Conservation (phyloP, 768 basidiomycete genomes). For the Trichaptum fuscoviolaceum region DNA sequence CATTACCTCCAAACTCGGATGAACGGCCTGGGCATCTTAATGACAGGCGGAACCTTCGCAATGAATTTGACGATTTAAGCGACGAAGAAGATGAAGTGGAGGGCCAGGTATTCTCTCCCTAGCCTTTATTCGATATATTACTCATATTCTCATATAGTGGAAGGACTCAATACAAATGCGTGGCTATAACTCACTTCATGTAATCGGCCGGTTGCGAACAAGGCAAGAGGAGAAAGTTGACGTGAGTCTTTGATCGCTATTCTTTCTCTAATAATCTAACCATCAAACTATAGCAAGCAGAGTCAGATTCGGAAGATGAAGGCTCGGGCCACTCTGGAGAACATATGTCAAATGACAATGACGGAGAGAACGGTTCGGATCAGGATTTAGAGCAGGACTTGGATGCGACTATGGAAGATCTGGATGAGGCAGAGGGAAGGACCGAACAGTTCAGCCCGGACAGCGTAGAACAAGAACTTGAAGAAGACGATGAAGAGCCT, state of each 20-base stretch:
- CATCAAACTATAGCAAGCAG: conserved; percentile 20
- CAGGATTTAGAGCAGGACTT: conserved; percentile 47
- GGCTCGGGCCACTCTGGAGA: conserved; percentile 41
- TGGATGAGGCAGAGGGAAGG: conserved; percentile 40
- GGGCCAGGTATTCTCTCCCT: conserved; percentile 46
- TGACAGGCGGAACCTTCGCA: conserved; percentile 58
- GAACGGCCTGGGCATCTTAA: conserved; percentile 55
- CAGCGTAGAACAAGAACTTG: conserved; percentile 36
- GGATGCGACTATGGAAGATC: conserved; percentile 60
- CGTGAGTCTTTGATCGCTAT: conserved; percentile 32
- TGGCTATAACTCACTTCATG: conserved; percentile 63
- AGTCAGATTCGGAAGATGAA: conserved; percentile 30
- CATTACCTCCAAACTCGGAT: conserved; percentile 40
- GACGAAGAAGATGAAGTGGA: conserved; percentile 84
- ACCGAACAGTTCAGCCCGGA: conserved; percentile 24
- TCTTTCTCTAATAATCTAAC: neutral
- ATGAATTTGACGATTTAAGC: conserved; percentile 79
- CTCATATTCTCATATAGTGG: conserved; percentile 28
- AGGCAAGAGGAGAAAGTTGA: conserved; percentile 84
- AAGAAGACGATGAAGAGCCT: conserved; percentile 31
- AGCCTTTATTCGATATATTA: conserved; percentile 1
- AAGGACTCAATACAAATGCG: conserved; percentile 56
- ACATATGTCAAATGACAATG: conserved; percentile 32
- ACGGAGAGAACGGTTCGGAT: conserved; percentile 37
- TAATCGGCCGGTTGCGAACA: conserved; percentile 68